Percentiles rank a stretch among this genome's conserved stretches.
phyloP scores from a whole-genome alignment of 2,329 filamentous ascomycete species.

The Fusarium sp. region DNA sequence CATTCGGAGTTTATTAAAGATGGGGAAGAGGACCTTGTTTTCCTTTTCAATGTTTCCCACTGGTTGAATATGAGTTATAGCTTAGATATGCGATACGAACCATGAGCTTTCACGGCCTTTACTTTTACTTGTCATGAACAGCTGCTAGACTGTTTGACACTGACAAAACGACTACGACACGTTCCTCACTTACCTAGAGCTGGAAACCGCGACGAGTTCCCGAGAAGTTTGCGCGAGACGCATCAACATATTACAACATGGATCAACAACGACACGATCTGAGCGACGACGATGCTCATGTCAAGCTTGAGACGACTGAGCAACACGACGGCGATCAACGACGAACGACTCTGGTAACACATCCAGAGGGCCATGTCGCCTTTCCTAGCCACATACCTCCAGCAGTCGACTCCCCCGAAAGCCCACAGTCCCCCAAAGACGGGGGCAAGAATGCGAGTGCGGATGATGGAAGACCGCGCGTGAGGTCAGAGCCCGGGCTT shows the following conservation, averaged over 20 bases:
- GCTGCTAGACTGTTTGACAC: slow-evolving; percentile 4
- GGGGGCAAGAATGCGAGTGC: background rate
- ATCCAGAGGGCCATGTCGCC: slow-evolving; percentile 23
- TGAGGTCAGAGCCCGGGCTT: slow-evolving; percentile 10
- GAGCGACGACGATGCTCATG: slow-evolving; percentile 6
- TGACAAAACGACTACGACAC: slow-evolving; percentile 13
- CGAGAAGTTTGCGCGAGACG: background rate
- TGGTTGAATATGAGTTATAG: background rate
- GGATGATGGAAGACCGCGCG: background rate
- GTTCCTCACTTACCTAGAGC: background rate
- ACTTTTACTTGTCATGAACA: background rate
- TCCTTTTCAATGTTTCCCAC: background rate
- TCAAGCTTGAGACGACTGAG: slow-evolving; percentile 24
- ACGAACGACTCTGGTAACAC: slow-evolving; percentile 21
- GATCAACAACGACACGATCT: slow-evolving; percentile 12
- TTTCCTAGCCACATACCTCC: slow-evolving; percentile 28
- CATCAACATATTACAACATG: slow-evolving; percentile 3
- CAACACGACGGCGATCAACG: slow-evolving; percentile 12
- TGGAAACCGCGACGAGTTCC: background rate
- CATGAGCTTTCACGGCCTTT: background rate
- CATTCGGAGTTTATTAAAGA: background rate
- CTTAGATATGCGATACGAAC: background rate
- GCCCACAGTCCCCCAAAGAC: slow-evolving; percentile 22
- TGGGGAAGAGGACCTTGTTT: background rate
- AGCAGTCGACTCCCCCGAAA: slow-evolving; percentile 25